Evolutionary conservation across 2,329 filamentous ascomycete species (phyloP).

Genomic region (Moelleriella libera): DNA sequence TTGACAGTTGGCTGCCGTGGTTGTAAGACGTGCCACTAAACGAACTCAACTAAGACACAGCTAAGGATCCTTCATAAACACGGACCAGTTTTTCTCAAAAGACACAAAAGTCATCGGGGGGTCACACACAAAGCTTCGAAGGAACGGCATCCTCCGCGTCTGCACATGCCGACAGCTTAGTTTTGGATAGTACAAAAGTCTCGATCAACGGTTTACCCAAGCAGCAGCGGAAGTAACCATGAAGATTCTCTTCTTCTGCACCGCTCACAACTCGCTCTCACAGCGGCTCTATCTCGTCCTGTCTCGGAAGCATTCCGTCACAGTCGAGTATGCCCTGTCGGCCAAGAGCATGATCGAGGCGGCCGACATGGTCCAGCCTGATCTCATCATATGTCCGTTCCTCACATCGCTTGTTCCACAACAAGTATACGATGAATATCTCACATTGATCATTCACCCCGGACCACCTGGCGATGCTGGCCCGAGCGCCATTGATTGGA

Average conservation of each 20-base stretch:
- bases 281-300: constrained; percentile 22
- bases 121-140: too few species aligned
- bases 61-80: too few species aligned
- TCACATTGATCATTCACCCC: constrained; percentile 25
- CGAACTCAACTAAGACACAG: too few species aligned
- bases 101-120: too few species aligned
- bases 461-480: constrained; percentile 26
- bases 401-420: constrained; percentile 21
- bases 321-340: constrained; percentile 23
- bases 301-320: constrained; percentile 19
- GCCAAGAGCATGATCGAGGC: constrained; percentile 21
- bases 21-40: too few species aligned
- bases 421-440: constrained; percentile 19
- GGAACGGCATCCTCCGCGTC: too few species aligned
- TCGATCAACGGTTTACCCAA: not conserved
- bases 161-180: too few species aligned
- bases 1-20: too few species aligned
- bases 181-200: too few species aligned
- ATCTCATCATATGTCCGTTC: constrained; percentile 27
- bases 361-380: constrained; percentile 18
- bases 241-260: constrained; percentile 28
- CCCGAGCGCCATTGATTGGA: constrained; percentile 25
- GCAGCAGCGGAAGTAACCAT: constrained; percentile 8
- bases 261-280: constrained; percentile 28
- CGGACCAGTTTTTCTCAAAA: too few species aligned